Base-by-base conservation (phyloP, 108 stramenopile genomes). In the Parmales sp. region DNA sequence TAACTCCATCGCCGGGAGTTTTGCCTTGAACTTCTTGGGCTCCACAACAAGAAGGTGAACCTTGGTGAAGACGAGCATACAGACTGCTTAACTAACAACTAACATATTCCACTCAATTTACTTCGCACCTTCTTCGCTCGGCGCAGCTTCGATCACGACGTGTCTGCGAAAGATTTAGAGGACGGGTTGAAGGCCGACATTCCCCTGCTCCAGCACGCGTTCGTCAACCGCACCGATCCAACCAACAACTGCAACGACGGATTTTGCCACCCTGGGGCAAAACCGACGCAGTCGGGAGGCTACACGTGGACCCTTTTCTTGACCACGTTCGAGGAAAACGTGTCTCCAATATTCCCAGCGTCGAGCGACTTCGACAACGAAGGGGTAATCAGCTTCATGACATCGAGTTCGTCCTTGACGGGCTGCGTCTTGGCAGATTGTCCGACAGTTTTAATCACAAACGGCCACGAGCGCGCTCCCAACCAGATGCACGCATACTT, bases 1-100 rank as follows among this genome's bases (percentile, higher is more conserved):
- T 11, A 91, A 88, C 70, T 38, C 69, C 0, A 72, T 90, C 22
- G 86, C 82, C 49, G 88, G 88, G 3, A 43, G 23, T 0, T 91
- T 90, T 71, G 29, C 78, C 37, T 78, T 91, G 45, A 63, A 23
- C 13, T 88, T 87, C 63, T 49, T 76, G 9, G 86, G 82, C 1
- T 68, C 63, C 22, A 45, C 50, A 34, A 84, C 87, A 11, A 46
- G 73, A 23, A n/a, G n/a, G n/a, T n/a, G n/a, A n/a, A n/a, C n/a
- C n/a, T n/a, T n/a, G n/a, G n/a, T n/a, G n/a, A n/a, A n/a, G n/a
- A n/a, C n/a, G n/a, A n/a, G n/a, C n/a, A n/a, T n/a, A n/a, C n/a
- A n/a, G n/a, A n/a, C n/a, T n/a, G n/a, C n/a, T n/a, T n/a, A n/a
- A n/a, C n/a, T n/a, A n/a, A n/a, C n/a, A n/a, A n/a, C n/a, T n/a